Conservation (phyloP, 176 grass and related monocot species). For the Aegilops bicornis region DNA sequence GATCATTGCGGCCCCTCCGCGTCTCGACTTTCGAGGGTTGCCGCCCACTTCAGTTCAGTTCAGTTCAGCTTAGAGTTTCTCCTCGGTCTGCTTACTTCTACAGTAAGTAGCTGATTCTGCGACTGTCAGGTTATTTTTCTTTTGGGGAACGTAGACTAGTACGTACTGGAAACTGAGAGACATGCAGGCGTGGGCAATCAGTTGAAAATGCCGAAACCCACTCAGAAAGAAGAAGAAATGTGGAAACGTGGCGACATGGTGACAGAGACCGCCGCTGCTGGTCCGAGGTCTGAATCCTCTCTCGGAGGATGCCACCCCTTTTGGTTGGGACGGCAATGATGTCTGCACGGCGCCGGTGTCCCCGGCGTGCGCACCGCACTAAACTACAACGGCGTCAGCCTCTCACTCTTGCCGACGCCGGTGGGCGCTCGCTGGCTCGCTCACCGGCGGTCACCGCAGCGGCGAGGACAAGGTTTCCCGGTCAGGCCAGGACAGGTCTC, state of each 20-base stretch:
- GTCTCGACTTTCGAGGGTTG: constrained; percentile 28
- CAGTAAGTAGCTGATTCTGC: neutral
- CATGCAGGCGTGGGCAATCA: neutral
- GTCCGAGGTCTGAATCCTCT: neutral
- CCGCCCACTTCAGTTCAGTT: constrained; percentile 19
- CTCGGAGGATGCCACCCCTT: neutral
- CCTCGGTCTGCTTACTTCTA: constrained; percentile 19
- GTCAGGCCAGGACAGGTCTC: neutral
- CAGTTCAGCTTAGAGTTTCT: neutral
- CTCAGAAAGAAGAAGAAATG: neutral
- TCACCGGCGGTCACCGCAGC: constrained; percentile 33
- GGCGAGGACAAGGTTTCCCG: neutral
- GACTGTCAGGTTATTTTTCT: neutral
- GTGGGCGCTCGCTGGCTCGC: neutral
- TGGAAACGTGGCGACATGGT: neutral
- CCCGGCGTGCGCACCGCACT: neutral
- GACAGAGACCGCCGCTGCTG: neutral
- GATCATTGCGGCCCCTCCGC: constrained; percentile 20
- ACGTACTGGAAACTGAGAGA: no score
- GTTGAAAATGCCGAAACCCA: neutral
- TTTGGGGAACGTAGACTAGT: no score
- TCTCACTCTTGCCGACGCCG: neutral
- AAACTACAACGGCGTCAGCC: neutral
- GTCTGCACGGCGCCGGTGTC: constrained; percentile 14
- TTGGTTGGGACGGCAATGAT: constrained; percentile 37